phyloP scores from a whole-genome alignment of 257 asterid species.

The Nicotiana paniculata region DNA sequence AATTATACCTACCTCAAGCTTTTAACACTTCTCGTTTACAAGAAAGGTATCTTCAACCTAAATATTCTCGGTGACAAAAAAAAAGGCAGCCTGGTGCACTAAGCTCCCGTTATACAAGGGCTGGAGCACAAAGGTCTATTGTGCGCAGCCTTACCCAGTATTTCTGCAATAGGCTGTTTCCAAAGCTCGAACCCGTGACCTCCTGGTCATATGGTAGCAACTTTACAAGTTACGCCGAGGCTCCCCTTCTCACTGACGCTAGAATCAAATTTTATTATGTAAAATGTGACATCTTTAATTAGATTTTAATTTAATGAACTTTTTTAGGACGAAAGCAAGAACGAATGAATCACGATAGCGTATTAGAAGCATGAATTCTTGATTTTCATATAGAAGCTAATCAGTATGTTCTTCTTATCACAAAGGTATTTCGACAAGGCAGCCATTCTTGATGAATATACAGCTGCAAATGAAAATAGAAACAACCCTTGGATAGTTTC shows the following conservation, averaged over 20 bases:
- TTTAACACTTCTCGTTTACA: neutral
- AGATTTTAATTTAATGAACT: neutral
- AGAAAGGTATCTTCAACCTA: no score
- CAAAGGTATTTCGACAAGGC: constrained; percentile 77
- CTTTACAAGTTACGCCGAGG: no score
- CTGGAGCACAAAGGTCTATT: no score
- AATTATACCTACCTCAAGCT: neutral
- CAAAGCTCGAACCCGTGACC: no score
- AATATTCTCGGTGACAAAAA: no score
- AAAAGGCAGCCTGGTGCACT: no score
- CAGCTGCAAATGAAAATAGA: constrained; percentile 5
- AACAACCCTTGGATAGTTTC: constrained; percentile 24
- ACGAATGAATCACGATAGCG: neutral
- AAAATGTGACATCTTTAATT: neutral
- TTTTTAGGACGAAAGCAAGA: neutral
- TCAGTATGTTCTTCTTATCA: neutral
- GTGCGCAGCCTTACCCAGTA: no score
- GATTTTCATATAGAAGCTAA: neutral
- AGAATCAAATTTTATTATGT: neutral
- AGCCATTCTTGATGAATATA: constrained; percentile 38
- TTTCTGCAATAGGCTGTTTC: no score
- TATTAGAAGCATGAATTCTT: neutral
- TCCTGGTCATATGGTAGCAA: no score
- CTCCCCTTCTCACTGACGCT: no score
- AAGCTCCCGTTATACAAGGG: no score